Evolutionary conservation across 306 rosid genomes (phyloP), one percentile per base, ranked within the genome.

Genomic region (Lathyrus sativus): DNA sequence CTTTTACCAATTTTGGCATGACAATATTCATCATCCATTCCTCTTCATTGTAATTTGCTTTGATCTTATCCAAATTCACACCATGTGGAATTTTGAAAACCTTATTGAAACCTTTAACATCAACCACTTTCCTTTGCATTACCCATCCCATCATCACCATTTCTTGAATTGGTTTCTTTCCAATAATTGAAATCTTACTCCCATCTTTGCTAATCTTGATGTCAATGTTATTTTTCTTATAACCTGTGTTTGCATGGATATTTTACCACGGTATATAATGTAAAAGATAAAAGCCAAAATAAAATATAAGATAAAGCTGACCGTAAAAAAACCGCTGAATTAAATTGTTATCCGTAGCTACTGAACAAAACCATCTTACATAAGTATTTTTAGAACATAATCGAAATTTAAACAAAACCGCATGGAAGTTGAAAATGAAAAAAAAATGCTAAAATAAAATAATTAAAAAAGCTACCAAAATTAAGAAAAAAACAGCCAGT

Each of bases 191-290:
- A 41, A 87, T 83, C 78, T 56, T 61, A 28, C 78, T 82, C 43
- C 97, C 96, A 54, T 88, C 86, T 77, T 86, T 86, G 68, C 72
- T 93, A 39, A 92, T 92, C 69, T 74, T 81, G 24, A 93, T 84
- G 42, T 66, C 55, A 62, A 90, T 73, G 11, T 68, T 76, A 29
- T 87, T 78, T 78, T 55, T 88, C 73, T 73, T 82, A 68, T 69
- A 84, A 54, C 99, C 97, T 88, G 88, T 75, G 62, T 75, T 83
- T 80, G 33, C n/a, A 71, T 19, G 7, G 2, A 66, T 11, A 62
- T 35, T 49, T 49, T 56, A 9, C 26, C 26, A 31, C n/a, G n/a
- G n/a, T n/a, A n/a, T n/a, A n/a, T n/a, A n/a, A n/a, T n/a, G 12
- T 46, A 33, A 59, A 31, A 4, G 5, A 41, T 8, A 43, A 8